Evolutionary conservation across 2,329 filamentous ascomycete species (phyloP), one percentile per base, ranked within the genome.

Genomic region (Colletotrichum kahawae): DNA sequence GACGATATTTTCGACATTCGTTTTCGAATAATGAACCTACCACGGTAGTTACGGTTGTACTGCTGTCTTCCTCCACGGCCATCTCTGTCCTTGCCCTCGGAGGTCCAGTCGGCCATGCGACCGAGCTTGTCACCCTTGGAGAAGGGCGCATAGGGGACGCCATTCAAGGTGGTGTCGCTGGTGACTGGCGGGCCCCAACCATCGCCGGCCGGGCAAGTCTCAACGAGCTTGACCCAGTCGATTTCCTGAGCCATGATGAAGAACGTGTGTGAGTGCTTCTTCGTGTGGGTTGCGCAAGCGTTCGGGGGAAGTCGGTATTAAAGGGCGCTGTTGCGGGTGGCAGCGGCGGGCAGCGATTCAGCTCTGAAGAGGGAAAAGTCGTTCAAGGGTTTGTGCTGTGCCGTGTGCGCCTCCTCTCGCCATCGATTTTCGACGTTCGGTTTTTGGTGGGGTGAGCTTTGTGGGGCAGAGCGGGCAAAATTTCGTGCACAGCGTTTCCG

Each of bases 91-190:
- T 98, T 98, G 84, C 94, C 93, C 83, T 98, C 97, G 63, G 92
- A 83, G 21, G 96, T 98, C 97, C 97, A 99, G 89, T 99, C 97
- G 76, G 97, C 97, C 96, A 99, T 98, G 85, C 97, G 96, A 82
- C 97, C 97, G 76, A 99, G 90, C 91, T 98, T 98, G 89, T 99
- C 97, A 84, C 95, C 95, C 88, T 99, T 99, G 79, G 96, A 98
- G 90, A 97, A 99, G 76, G 97, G 97, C 80, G 97, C 97, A 85
- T 98, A 99, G 51, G 97, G 97, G 65, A 98, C 95, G 83, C 97
- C 97, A 84, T 98, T 93, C 81, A 98, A 91, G 77, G 95, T 98
- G 78, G 95, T 98, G 84, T 98, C 95, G 81, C 88, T 92, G 76
- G 95, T 94, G 79, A 94, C 92, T 76, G 94, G 85, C 69, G 96